These are phyloP conservation scores for Dendrocalamus latiflorus DNA, from an alignment of 202 grass and related monocot species.

Conservation along the genomic window DNA sequence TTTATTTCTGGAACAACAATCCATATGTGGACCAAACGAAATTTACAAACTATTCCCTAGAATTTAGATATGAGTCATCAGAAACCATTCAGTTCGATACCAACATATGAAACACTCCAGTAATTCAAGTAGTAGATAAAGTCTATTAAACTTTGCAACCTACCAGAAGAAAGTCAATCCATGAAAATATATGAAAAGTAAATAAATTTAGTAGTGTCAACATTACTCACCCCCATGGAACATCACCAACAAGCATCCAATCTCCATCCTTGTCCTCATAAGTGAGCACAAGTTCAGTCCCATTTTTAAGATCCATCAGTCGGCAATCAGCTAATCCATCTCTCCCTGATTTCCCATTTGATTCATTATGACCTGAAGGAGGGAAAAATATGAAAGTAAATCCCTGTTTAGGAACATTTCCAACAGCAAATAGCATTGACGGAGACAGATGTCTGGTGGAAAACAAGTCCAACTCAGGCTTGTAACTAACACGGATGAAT, in stretches of 20 bases:
- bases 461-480: background rate
- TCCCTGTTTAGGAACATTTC: background rate
- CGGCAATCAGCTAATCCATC: conserved; percentile 47
- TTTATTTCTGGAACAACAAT: background rate
- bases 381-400: background rate
- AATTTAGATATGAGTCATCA: background rate
- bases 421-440: background rate
- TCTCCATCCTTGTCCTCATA: conserved; percentile 65
- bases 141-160: background rate
- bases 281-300: conserved; percentile 48
- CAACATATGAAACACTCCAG: background rate
- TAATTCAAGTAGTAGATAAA: background rate
- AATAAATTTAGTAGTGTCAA: background rate
- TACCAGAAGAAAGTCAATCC: background rate
- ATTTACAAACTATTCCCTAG: background rate
- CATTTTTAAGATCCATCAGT: conserved; percentile 44
- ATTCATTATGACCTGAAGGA: conserved; percentile 41
- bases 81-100: background rate
- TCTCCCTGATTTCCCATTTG: conserved; percentile 43
- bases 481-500: conserved; percentile 6
- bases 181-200: background rate
- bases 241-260: conserved; percentile 72
- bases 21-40: background rate
- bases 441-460: background rate
- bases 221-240: conserved; percentile 51